Base-by-base conservation (phyloP, 768 basidiomycete genomes). In the Boletus patriciae region DNA sequence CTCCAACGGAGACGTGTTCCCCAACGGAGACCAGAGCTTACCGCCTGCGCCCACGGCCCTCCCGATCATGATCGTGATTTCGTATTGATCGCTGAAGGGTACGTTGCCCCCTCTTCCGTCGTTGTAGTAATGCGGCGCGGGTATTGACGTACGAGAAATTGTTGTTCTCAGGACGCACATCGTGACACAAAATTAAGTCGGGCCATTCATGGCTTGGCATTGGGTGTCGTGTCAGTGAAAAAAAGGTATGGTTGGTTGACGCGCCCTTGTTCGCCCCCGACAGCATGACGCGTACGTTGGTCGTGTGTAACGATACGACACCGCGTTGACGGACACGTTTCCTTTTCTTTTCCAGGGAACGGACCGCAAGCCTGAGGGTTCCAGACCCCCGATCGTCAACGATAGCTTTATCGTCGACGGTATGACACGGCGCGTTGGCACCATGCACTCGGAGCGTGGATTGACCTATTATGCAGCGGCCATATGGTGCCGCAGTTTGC, bases 401-500 rank as follows among this genome's bases (percentile, higher is more conserved):
- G 87, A 90, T 59, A 85, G 81, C 57, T 86, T 90, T 74, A 68
- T 88, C 53, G 81, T 90, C 50, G 85, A 88, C 53, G 86, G 83
- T 18, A 76, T 89, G n/a, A n/a, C n/a, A n/a, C 43, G 88, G 88
- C 29, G 78, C 88, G 3, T 74, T 25, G 89, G 88, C 0, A 86
- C 73, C 2, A 73, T 80, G 55, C 88, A 90, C 57, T 73, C 77
- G 16, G 90, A 91, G 64, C 82, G 88, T 38, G 82, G 83, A 13
- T 67, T 90, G 61, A 84, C 87, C 0, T 90, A 84, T 60, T 74
- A 78, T 33, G 88, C 8, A 84, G 83, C 60, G 90, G 88, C 18
- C 88, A 91, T 60, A 90, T 90, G 88, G 70, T 89, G 3, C 87
- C 87, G 6, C 83, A 85, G 71, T 88, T 82, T 67, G 80, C 84